These are phyloP conservation scores for Boletus subparvulus DNA, from an alignment of 768 basidiomycete species.

Conservation along the genomic window DNA sequence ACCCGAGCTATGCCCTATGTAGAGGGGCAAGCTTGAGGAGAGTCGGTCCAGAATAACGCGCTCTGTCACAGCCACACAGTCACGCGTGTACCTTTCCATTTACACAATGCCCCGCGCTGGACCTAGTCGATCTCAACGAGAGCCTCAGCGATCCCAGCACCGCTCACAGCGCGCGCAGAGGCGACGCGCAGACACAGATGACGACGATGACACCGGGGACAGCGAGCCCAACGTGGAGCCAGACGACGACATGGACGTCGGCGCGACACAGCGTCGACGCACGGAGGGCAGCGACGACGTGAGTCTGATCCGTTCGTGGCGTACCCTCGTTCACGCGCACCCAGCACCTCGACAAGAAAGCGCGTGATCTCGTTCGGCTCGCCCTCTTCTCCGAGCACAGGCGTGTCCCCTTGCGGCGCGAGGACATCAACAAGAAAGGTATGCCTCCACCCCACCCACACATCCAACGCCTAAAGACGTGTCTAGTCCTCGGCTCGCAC, in stretches of 20 bases:
- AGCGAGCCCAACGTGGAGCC: conserved; percentile 20
- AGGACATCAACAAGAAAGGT: conserved; percentile 91
- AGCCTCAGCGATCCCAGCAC: conserved; percentile 38
- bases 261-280: conserved; percentile 24
- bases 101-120: conserved; percentile 34
- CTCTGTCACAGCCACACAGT: background rate
- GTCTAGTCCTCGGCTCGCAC: conserved; percentile 46
- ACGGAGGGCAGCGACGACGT: conserved; percentile 10
- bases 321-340: background rate
- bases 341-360: conserved; percentile 68
- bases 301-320: background rate
- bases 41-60: too few relatives aligned
- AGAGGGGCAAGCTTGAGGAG: too few relatives aligned
- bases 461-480: background rate
- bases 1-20: too few relatives aligned
- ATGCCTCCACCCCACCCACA: background rate
- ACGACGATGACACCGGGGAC: conserved; percentile 38
- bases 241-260: conserved; percentile 34
- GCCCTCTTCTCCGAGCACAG: conserved; percentile 81
- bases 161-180: conserved; percentile 38
- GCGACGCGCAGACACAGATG: conserved; percentile 26
- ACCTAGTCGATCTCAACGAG: conserved; percentile 39
- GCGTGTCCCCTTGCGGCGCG: conserved; percentile 62
- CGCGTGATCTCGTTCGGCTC: conserved; percentile 71
- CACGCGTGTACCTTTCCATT: background rate